Evolutionary conservation across 1,284 basidiomycete genomes (phyloP).

Genomic region (Austroboletus novae-zelandiae): DNA sequence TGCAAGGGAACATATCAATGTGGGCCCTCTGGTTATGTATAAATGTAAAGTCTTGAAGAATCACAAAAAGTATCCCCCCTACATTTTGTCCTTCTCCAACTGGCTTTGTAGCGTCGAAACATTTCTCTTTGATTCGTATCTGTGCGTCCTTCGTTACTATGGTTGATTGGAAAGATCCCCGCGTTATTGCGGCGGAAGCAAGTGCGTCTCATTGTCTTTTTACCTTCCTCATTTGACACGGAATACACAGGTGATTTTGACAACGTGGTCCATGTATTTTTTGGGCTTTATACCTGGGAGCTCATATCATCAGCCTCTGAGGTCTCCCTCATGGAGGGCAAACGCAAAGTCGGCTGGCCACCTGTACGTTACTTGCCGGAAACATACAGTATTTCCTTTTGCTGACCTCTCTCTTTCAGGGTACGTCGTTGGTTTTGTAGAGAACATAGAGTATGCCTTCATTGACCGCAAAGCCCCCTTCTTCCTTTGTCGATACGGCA

Average conservation of each 20-base stretch:
- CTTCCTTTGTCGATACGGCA: constrained; percentile 68
- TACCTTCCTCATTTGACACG: constrained; percentile 6
- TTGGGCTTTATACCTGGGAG: constrained; percentile 69
- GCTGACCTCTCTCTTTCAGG: constrained; percentile 13
- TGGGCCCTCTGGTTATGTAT: constrained; percentile 26
- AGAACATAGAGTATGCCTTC: not conserved
- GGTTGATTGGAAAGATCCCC: constrained; percentile 56
- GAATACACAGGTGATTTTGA: constrained; percentile 48
- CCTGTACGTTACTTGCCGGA: constrained; percentile 40
- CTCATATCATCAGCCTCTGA: constrained; percentile 59
- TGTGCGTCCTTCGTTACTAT: constrained; percentile 34
- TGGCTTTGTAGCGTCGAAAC: constrained; percentile 9
- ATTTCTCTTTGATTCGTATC: constrained; percentile 8
- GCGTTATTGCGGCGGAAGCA: constrained; percentile 46
- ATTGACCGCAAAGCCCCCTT: constrained; percentile 50
- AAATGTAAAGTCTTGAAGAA: constrained; percentile 13
- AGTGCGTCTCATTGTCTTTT: constrained; percentile 32
- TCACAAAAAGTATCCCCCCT: constrained; percentile 2
- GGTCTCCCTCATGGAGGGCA: constrained; percentile 54
- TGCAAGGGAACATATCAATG: constrained; percentile 2
- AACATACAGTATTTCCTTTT: not conserved
- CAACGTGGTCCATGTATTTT: constrained; percentile 56
- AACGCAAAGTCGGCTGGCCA: constrained; percentile 61
- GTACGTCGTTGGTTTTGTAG: constrained; percentile 11
- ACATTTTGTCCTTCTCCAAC: constrained; percentile 1